phyloP scores from a whole-genome alignment of 116 monocot genomes.

The Dioscorea cayenensis region DNA sequence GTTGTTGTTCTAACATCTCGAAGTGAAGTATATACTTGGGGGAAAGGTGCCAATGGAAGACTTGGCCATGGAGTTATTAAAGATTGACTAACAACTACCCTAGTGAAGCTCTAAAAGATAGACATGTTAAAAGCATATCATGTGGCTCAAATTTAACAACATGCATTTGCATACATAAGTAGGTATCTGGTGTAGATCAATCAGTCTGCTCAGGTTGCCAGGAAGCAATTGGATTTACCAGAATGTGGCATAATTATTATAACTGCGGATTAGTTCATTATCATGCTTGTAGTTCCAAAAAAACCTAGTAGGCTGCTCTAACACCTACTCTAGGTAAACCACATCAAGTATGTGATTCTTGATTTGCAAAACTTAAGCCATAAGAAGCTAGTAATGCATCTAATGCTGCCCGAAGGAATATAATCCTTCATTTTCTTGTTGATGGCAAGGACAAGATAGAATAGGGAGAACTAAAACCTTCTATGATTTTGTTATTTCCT shows the following conservation, averaged over 20 bases:
- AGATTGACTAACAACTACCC: conserved; percentile 64
- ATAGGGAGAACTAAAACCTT: conserved; percentile 22
- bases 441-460: conserved; percentile 49
- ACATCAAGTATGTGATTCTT: conserved; percentile 79
- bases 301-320: conserved; percentile 52
- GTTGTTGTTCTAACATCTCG: conserved; percentile 52
- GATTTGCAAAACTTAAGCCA: conserved; percentile 64
- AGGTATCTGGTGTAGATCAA: conserved; percentile 69
- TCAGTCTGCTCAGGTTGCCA: conserved; percentile 60
- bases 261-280: conserved; percentile 81
- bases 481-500: conserved; percentile 31
- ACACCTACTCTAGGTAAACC: conserved; percentile 69
- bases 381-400: conserved; percentile 21
- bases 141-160: no score
- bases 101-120: conserved; percentile 72
- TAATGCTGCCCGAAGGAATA: conserved; percentile 22
- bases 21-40: conserved; percentile 82
- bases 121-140: conserved; percentile 53
- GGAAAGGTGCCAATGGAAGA: conserved; percentile 82
- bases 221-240: conserved; percentile 77
- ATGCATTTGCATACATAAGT: conserved; percentile 74
- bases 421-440: conserved; percentile 21
- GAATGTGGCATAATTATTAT: conserved; percentile 82
- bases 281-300: conserved; percentile 68
- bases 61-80: conserved; percentile 72